Base-by-base conservation (phyloP, 345 rosid genomes). In the Bretschneidera sinensis region DNA sequence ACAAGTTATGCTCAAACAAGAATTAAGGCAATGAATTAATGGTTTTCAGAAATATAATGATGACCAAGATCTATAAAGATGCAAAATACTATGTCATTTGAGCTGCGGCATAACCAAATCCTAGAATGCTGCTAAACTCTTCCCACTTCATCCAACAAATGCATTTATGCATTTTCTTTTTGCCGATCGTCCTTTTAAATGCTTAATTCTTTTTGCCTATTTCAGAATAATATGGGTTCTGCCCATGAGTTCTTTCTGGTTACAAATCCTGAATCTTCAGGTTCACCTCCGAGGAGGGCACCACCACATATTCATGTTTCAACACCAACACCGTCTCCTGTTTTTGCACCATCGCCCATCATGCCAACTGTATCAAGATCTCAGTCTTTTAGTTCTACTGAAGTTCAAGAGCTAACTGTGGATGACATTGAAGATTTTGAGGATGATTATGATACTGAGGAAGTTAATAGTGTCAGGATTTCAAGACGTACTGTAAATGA, bases 341-440 rank as follows among this genome's bases (percentile, higher is more conserved):
- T 78, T 57, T 71, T 74, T 68, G 76, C 81, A 35, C 71, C 79
- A 45, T 83, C 89, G 19, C 83, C 85, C 21, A 55, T 57, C 61
- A 56, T 65, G 63, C 78, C 92, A 43, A 72, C 83, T 56, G 64
- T 68, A 33, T 66, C 76, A 70, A 83, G 78, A 61, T 83, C 95
- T 31, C 96, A 80, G 21, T 94, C 97, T 62, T 69, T 87, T 69
- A 79, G 80, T 75, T 90, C 97, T 56, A 59, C 78, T 18, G 82
- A 54, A 68, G 90, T 61, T 55, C 86, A 72, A 63, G 99, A 94
- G 72, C 84, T 94, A 56, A 89, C 97, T 60, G 95, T 94, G 56
- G 99, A 94, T 79, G 99, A 94, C 75, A 94, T 94, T 79, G 97
- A 94, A 31, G 97, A 90, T 81, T 90, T 89, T 78, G 96, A 87